Conservation (phyloP, 371 early-diverging fungal genomes). For the Apophysomyces trapeziformis region DNA sequence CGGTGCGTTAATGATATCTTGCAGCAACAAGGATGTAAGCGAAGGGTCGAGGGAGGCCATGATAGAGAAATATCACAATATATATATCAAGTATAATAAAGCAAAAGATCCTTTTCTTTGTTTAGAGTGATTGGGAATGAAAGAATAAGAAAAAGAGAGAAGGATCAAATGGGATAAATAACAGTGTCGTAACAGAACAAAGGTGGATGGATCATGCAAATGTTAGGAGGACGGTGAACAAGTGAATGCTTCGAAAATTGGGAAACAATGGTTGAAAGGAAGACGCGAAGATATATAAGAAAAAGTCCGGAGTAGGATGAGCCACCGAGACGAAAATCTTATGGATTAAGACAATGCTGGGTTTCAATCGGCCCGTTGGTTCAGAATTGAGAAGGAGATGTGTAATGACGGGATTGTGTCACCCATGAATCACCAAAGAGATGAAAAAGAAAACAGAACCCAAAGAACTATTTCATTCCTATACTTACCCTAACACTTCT, state of each 20-base stretch:
- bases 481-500: too few species aligned
- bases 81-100: neutral
- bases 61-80: neutral
- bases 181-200: conserved; percentile 5
- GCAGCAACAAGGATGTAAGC: conserved; percentile 16
- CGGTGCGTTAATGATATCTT: conserved; percentile 44
- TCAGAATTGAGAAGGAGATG: conserved; percentile 11
- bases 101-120: neutral
- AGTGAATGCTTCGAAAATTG: conserved; percentile 9
- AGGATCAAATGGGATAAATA: conserved; percentile 9
- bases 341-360: conserved; percentile 9
- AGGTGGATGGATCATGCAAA: conserved; percentile 12
- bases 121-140: neutral
- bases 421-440: neutral
- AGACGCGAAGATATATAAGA: conserved; percentile 9
- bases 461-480: too few species aligned
- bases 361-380: conserved; percentile 5
- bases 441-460: neutral
- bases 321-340: conserved; percentile 9
- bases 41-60: neutral
- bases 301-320: conserved; percentile 5
- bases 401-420: conserved; percentile 11
- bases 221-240: neutral
- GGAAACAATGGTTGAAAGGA: conserved; percentile 3
- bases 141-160: neutral